phyloP scores from a whole-genome alignment of 169 alveolate genomes.

The Cryptosporidium canis region DNA sequence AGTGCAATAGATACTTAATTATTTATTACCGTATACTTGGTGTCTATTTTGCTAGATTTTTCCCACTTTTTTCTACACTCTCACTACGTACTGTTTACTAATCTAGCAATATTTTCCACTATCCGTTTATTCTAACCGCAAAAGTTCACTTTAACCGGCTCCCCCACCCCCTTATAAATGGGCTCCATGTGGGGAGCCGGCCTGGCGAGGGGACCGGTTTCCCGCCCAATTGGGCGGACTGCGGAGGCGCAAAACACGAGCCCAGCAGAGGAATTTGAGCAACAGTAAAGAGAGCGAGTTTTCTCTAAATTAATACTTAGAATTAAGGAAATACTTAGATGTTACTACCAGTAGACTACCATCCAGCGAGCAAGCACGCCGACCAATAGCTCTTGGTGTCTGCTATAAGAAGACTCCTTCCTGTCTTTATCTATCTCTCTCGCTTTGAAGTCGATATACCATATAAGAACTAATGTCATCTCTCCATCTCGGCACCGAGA shows the following conservation, averaged over 20 bases:
- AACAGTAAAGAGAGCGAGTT: background rate
- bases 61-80: background rate
- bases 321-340: constrained; percentile 2
- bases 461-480: constrained; percentile 2
- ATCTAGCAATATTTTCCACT: constrained; percentile 1
- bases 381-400: background rate
- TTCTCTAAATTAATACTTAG: background rate
- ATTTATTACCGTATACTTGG: background rate
- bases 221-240: background rate
- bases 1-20: constrained; percentile 11
- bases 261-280: too few relatives aligned
- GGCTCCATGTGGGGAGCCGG: background rate
- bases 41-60: background rate
- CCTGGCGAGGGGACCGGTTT: background rate
- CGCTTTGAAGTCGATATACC: background rate
- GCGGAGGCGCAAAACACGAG: background rate
- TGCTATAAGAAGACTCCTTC: background rate
- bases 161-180: background rate
- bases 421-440: background rate
- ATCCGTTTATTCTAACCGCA: background rate
- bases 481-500: background rate
- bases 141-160: background rate
- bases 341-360: background rate
- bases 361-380: background rate
- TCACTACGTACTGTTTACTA: constrained; percentile 18